phyloP scores from a whole-genome alignment of 2,329 filamentous ascomycete species.

The Colletotrichum sp. region DNA sequence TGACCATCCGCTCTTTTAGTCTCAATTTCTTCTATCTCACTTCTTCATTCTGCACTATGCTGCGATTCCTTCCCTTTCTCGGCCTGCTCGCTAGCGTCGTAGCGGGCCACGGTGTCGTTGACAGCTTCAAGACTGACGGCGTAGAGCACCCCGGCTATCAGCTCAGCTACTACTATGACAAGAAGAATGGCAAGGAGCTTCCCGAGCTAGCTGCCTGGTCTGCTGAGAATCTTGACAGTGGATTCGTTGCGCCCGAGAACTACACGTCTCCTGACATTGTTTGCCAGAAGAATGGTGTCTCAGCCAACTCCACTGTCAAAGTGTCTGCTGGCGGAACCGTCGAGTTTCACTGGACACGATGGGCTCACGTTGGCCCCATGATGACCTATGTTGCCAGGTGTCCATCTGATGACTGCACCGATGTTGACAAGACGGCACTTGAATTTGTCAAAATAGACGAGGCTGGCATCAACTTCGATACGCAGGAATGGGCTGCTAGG shows the following conservation, averaged over 20 bases:
- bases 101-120: background rate
- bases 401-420: background rate
- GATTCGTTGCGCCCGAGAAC: background rate
- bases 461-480: background rate
- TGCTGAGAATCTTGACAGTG: background rate
- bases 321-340: background rate
- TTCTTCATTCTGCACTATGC: background rate
- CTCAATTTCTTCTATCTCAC: background rate
- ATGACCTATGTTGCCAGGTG: background rate
- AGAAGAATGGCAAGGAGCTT: background rate
- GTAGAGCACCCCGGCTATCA: background rate
- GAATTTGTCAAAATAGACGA: background rate
- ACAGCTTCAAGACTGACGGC: background rate
- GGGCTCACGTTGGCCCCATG: background rate
- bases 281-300: background rate
- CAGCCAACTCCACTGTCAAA: background rate
- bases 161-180: background rate
- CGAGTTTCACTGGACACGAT: background rate
- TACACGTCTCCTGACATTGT: background rate
- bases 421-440: background rate
- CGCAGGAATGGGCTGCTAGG: background rate
- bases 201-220: background rate
- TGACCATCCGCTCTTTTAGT: background rate
- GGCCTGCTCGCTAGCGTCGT: background rate
- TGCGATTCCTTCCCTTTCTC: background rate